Conservation (phyloP, 176 grass and related monocot genomes). For the Ensete glaucum region DNA sequence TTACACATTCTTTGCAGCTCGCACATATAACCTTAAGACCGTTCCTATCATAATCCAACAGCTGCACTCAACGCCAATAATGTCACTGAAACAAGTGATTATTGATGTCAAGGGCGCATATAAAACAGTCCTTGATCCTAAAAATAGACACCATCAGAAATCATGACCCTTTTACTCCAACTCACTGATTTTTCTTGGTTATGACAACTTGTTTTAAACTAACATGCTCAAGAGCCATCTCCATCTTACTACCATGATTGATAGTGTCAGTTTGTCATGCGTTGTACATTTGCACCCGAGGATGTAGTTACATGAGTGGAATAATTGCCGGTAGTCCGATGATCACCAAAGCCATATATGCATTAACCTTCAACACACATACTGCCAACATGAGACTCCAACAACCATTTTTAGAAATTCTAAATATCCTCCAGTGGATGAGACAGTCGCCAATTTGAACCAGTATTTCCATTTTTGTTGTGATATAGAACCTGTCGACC, state of each 20-base stretch:
- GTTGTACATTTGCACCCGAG: neutral
- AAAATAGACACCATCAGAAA: too few species aligned
- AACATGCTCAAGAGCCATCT: neutral
- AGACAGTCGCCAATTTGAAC: constrained; percentile 64
- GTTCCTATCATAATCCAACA: too few species aligned
- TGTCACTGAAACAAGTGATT: too few species aligned
- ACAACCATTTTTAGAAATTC: neutral
- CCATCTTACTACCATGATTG: too few species aligned
- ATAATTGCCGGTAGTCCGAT: neutral
- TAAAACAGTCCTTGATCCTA: too few species aligned
- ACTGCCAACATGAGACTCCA: neutral
- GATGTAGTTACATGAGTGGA: neutral
- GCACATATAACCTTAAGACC: too few species aligned
- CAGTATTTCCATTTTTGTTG: constrained; percentile 38
- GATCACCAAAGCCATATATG: neutral
- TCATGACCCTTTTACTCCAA: neutral
- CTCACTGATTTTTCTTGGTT: constrained; percentile 32
- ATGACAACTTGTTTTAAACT: neutral
- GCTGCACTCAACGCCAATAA: too few species aligned
- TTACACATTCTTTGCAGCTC: too few species aligned
- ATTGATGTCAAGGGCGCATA: too few species aligned
- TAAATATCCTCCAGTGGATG: constrained; percentile 55
- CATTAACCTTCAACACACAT: neutral
- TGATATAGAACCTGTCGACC: constrained; percentile 74
- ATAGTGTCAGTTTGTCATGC: too few species aligned